phyloP scores from a whole-genome alignment of 2,329 filamentous ascomycete species.

The Neofusicoccum laricinum region DNA sequence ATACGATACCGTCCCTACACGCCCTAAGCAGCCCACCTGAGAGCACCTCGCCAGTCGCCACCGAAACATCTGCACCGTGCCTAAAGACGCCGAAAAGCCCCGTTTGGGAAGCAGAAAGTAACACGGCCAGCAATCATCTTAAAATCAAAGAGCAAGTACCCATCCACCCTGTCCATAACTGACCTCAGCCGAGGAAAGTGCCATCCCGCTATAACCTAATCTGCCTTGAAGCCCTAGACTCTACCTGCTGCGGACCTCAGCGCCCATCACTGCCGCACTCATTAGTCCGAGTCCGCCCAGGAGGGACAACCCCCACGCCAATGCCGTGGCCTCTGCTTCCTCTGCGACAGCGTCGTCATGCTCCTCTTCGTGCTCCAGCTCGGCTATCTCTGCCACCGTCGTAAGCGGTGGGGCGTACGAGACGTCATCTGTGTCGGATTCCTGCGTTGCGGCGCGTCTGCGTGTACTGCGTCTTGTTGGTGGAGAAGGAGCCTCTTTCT shows the following conservation, averaged over 20 bases:
- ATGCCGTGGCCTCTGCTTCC: slow-evolving; percentile 34
- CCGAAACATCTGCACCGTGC: not conserved
- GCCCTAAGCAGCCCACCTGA: not conserved
- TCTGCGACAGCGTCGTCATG: slow-evolving; percentile 27
- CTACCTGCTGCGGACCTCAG: slow-evolving; percentile 26
- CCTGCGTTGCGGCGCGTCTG: slow-evolving; percentile 11
- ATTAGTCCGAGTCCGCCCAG: slow-evolving; percentile 34
- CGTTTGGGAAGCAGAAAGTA: not conserved
- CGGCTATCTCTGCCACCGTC: slow-evolving; percentile 1
- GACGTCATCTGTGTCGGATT: slow-evolving; percentile 11
- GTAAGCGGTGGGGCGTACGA: slow-evolving; percentile 3
- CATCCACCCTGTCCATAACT: not conserved
- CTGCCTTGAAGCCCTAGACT: not conserved
- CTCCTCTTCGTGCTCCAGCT: slow-evolving; percentile 24
- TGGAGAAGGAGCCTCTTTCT: slow-evolving; percentile 12
- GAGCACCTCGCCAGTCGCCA: not conserved
- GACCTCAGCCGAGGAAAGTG: not conserved
- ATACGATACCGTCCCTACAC: not conserved
- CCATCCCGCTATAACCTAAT: not conserved
- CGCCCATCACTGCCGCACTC: slow-evolving; percentile 32
- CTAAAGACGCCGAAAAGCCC: not conserved
- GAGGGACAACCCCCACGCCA: slow-evolving; percentile 33
- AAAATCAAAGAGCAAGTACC: not conserved
- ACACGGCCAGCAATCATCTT: not conserved
- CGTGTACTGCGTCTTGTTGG: slow-evolving; percentile 20